Conservation (phyloP, 441 rosid genomes). For the Gossypium schwendimanii region DNA sequence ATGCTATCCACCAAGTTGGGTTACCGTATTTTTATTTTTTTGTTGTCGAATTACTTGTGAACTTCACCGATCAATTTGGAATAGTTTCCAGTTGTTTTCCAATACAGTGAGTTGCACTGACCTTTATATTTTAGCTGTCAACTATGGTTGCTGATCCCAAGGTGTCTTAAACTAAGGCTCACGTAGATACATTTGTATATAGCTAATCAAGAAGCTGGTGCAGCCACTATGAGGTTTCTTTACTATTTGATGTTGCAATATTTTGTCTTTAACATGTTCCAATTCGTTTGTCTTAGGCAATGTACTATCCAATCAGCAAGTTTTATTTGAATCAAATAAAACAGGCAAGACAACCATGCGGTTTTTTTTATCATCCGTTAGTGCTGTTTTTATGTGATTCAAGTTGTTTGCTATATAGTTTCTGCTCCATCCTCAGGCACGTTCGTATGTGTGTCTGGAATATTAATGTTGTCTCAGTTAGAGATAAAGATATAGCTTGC, state of each 20-base stretch:
- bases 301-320: background rate
- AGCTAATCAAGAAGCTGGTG: constrained; percentile 14
- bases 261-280: background rate
- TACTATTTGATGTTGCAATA: background rate
- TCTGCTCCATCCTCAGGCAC: background rate
- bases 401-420: background rate
- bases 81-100: background rate
- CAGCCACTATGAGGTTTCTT: constrained; percentile 8
- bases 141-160: constrained; percentile 17
- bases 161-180: constrained; percentile 9
- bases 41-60: background rate
- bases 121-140: constrained; percentile 14
- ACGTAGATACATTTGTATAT: constrained; percentile 14
- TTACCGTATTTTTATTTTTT: too few relatives aligned
- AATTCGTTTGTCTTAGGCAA: background rate
- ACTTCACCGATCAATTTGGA: background rate
- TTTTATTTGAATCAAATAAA: background rate
- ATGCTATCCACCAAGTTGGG: background rate
- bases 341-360: background rate
- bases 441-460: background rate
- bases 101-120: background rate
- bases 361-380: background rate
- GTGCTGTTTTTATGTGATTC: background rate
- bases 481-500: background rate
- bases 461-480: background rate